Evolutionary conservation across 73 alveolate species (phyloP), one percentile per base, ranked within the genome.

Genomic region (Durusdinium trenchii): DNA sequence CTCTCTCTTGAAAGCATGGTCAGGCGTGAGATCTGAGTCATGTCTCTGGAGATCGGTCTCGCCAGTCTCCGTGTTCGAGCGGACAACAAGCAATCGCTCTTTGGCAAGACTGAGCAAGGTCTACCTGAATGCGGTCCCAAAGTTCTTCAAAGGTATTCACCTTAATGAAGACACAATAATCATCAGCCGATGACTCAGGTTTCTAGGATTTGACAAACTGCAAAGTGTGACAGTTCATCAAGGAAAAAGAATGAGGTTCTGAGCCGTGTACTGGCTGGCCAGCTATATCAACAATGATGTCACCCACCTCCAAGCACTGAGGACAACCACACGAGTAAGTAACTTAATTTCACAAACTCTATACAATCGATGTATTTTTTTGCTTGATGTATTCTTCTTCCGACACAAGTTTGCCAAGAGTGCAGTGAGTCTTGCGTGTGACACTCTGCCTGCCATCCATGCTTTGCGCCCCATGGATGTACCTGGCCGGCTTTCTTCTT

Each of bases 401-500:
- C n/a, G n/a, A n/a, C n/a, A n/a, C n/a, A n/a, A n/a, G n/a, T n/a
- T n/a, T n/a, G n/a, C n/a, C n/a, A n/a, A n/a, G n/a, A n/a, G n/a
- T n/a, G n/a, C n/a, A n/a, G n/a, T n/a, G n/a, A n/a, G n/a, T n/a
- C n/a, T n/a, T n/a, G n/a, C n/a, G n/a, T n/a, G n/a, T n/a, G n/a
- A 43, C 50, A 35, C 40, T 20, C 30, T 51, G 45, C 98, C 98
- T 91, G 98, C 98, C 98, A 91, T 54, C 98, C 98, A 91, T 91
- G 98, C 36, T 91, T 91, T 45, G 87, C 89, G 10, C 98, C 98
- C 98, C 98, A 91, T 1, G 98, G 98, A 45, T 91, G 98, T 18
- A 91, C 98, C 98, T 89, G 96, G 23, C 46, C 5, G 35, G 46
- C 26, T 57, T 57, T 57, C n/a, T n/a, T n/a, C n/a, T n/a, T n/a